These are phyloP conservation scores for Porogramme epimiltina DNA, from an alignment of 1,284 basidiomycete genomes.

Conservation along the genomic window DNA sequence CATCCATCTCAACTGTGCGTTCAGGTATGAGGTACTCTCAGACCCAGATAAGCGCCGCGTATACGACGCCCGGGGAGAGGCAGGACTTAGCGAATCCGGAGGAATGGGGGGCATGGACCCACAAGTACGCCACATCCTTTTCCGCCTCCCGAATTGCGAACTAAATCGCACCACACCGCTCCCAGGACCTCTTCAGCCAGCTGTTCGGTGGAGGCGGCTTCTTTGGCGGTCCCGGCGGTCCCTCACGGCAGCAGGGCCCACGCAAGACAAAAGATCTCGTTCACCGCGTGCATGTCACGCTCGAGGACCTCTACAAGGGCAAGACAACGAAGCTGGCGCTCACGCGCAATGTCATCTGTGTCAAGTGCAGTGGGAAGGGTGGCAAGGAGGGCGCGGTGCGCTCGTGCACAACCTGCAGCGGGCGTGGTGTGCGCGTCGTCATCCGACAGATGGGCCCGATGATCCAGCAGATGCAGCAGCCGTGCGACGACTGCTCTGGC, in stretches of 20 bases:
- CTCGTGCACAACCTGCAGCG: slow-evolving; percentile 79
- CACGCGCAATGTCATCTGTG: slow-evolving; percentile 94
- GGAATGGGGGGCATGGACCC: slow-evolving; percentile 97
- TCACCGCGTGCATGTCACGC: slow-evolving; percentile 93
- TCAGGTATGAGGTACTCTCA: slow-evolving; percentile 91
- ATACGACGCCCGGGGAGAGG: slow-evolving; percentile 95
- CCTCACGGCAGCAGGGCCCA: slow-evolving; percentile 73
- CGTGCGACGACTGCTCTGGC: slow-evolving; percentile 92
- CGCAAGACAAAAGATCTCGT: slow-evolving; percentile 98
- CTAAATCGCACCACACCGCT: no score
- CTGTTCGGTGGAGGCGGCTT: slow-evolving; percentile 81
- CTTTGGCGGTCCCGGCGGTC: slow-evolving; percentile 48
- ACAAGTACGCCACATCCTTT: slow-evolving; percentile 52
- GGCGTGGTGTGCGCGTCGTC: slow-evolving; percentile 91
- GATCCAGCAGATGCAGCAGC: slow-evolving; percentile 99
- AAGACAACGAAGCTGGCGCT: slow-evolving; percentile 98
- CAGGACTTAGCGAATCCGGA: slow-evolving; percentile 86
- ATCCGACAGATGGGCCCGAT: slow-evolving; percentile 98
- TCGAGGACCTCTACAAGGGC: slow-evolving; percentile 98
- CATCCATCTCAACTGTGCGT: neutral
- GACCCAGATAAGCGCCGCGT: slow-evolving; percentile 84
- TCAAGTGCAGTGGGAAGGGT: slow-evolving; percentile 93
- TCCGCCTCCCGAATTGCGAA: slow-evolving; percentile 6
- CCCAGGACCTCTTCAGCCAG: slow-evolving; percentile 95
- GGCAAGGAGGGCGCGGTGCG: slow-evolving; percentile 97